A percentile compares a stretch with the other conserved stretches of the same genome.
phyloP scores from a whole-genome alignment of 2,329 filamentous ascomycete genomes.

The Neofusicoccum cordaticola region DNA sequence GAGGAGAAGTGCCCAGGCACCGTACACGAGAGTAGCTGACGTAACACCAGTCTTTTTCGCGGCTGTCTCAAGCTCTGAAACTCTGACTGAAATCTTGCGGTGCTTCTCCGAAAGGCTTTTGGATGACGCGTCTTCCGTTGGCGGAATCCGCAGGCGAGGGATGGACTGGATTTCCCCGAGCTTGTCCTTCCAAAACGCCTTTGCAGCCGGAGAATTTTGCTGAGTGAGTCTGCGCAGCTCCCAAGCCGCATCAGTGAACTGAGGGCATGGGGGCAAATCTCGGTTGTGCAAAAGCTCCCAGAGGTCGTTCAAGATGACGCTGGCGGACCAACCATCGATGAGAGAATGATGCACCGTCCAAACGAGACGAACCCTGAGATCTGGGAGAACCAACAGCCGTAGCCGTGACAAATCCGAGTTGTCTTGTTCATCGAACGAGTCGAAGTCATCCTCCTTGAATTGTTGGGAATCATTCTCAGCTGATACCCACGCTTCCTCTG shows the following conservation, averaged over 20 bases:
- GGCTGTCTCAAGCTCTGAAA: not conserved
- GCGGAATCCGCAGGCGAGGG: slow-evolving; percentile 5
- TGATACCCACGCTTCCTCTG: not conserved
- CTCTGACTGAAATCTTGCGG: not conserved
- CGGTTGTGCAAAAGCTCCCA: not conserved
- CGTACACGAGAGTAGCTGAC: slow-evolving; percentile 26
- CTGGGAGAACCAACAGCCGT: not conserved
- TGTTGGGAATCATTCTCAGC: not conserved
- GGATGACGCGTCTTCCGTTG: not conserved
- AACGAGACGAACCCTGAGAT: not conserved
- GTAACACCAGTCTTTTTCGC: slow-evolving; percentile 16
- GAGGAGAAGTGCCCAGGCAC: slow-evolving; percentile 39
- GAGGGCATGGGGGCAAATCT: not conserved
- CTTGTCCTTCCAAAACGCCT: not conserved
- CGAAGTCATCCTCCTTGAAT: not conserved
- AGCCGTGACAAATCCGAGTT: not conserved
- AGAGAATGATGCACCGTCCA: slow-evolving; percentile 7
- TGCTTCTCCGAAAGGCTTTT: not conserved
- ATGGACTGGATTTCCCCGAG: not conserved
- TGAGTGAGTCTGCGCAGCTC: not conserved
- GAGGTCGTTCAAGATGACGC: slow-evolving; percentile 4
- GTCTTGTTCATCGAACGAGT: not conserved
- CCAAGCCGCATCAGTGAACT: not conserved
- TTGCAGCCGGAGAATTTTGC: not conserved
- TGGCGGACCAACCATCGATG: slow-evolving; percentile 6